Conservation (phyloP, 2,329 filamentous ascomycete species). For the Neophaeococcomyces aloes region DNA sequence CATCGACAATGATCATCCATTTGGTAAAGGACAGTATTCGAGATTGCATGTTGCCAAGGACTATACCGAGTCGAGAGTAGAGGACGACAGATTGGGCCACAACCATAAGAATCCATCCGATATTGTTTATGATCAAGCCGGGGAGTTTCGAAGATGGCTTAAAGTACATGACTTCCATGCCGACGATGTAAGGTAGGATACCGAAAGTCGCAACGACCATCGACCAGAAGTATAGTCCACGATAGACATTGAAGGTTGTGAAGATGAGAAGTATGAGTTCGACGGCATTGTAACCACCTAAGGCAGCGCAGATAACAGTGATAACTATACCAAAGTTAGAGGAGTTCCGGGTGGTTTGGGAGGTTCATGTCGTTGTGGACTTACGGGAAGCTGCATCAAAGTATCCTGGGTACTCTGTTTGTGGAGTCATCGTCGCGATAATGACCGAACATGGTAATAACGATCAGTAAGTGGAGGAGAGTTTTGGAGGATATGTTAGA, state of each 20-base stretch:
- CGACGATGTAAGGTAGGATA: slow-evolving; percentile 33
- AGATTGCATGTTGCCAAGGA: slow-evolving; percentile 44
- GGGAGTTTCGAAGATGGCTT: neutral
- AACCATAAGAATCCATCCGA: slow-evolving; percentile 52
- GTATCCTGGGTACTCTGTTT: slow-evolving; percentile 4
- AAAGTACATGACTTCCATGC: slow-evolving; percentile 12
- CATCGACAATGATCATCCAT: slow-evolving; percentile 48
- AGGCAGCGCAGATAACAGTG: slow-evolving; percentile 7
- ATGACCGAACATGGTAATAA: neutral
- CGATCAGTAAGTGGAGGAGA: neutral
- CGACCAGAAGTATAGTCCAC: slow-evolving; percentile 42
- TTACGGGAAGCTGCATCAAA: slow-evolving; percentile 8
- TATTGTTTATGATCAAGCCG: slow-evolving; percentile 32
- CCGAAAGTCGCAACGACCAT: slow-evolving; percentile 35
- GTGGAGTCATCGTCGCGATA: neutral
- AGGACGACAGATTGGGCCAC: slow-evolving; percentile 53
- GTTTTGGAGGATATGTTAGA: too few relatives aligned
- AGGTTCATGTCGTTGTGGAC: neutral
- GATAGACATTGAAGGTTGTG: slow-evolving; percentile 38
- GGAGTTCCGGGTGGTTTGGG: neutral
- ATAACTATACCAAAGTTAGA: neutral
- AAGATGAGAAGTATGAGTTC: slow-evolving; percentile 39
- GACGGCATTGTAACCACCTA: slow-evolving; percentile 27
- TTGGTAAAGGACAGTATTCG: slow-evolving; percentile 41
- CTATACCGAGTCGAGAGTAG: slow-evolving; percentile 52